Evolutionary conservation across 2,329 filamentous ascomycete species (phyloP), one percentile per base, ranked within the genome.

Genomic region (Beauveria medogensis): DNA sequence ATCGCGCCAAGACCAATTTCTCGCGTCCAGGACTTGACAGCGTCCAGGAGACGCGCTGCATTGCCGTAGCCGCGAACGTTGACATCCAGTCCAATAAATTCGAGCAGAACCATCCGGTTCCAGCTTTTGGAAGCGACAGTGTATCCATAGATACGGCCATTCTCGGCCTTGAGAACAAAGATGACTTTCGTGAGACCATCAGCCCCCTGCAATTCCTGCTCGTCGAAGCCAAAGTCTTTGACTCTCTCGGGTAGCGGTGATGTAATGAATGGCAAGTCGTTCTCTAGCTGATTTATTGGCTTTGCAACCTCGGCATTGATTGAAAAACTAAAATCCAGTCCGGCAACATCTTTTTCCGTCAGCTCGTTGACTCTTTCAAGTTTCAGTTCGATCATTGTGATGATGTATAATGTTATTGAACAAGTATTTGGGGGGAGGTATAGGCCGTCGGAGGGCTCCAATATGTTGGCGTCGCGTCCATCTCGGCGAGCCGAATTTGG

Each of bases 91-190:
- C 54, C 63, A n/a, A 66, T 62, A 12, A 57, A 64, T 3, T 63
- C 55, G 22, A 66, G 47, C 16, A 41, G 41, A 4, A 62, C 65
- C 65, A 66, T 64, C 34, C 60, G 64, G 26, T 65, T 66, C 65
- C 65, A 66, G 41, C 40, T 53, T 6, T 51, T 63, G 5, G 59
- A 52, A 8, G 65, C 65, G 37, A 63, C 47, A 2, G 61, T 26
- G 7, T 65, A 66, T 37, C 63, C 64, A 14, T 58, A 50, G 1
- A 65, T 24, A 14, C 56, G 24, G 20, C 44, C 51, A 6, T 37
- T 16, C 18, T 59, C 51, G n/a, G 37, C 56, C 14, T 22, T 40
- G 30, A 62, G 56, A 5, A 55, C 56, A 30, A 62, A 46, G 2
- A 62, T 55, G 10, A 54, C 56, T 14, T 59, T 59, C 12, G 55